Percentiles rank a stretch among this genome's conserved stretches.
phyloP scores from a whole-genome alignment of 805 yeast genomes.

The Wickerhamomyces alni region DNA sequence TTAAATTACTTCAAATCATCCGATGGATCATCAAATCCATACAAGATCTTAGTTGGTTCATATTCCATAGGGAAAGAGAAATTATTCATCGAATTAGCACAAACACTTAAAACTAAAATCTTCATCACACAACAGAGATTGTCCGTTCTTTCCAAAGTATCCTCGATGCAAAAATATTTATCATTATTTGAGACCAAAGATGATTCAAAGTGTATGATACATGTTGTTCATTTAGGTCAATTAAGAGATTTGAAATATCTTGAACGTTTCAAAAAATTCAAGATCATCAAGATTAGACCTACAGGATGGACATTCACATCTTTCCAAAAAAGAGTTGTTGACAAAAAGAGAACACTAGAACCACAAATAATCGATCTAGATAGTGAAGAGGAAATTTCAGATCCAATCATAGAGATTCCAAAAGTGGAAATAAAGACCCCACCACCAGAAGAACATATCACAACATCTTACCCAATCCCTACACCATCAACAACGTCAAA shows the following conservation, averaged over 20 bases:
- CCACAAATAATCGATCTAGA: background rate
- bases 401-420: no score
- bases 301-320: slow-evolving; percentile 83
- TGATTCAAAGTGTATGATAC: slow-evolving; percentile 39
- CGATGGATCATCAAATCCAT: slow-evolving; percentile 26
- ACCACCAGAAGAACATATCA: background rate
- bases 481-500: background rate
- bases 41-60: slow-evolving; percentile 58
- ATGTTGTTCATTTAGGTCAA: slow-evolving; percentile 65
- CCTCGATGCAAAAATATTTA: slow-evolving; percentile 2
- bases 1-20: slow-evolving; percentile 28
- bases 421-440: no score
- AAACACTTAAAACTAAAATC: slow-evolving; percentile 44
- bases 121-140: slow-evolving; percentile 35
- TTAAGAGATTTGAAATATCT: slow-evolving; percentile 29
- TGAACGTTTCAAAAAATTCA: slow-evolving; percentile 19
- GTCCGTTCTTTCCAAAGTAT: background rate
- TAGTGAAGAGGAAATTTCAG: background rate
- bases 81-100: slow-evolving; percentile 63
- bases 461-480: no score
- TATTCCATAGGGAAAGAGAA: slow-evolving; percentile 92
- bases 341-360: background rate
- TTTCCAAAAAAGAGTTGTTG: background rate
- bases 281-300: slow-evolving; percentile 69
- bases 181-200: slow-evolving; percentile 5